phyloP scores from a whole-genome alignment of 2,329 filamentous ascomycete genomes.

The Phaeosphaeria sp. region DNA sequence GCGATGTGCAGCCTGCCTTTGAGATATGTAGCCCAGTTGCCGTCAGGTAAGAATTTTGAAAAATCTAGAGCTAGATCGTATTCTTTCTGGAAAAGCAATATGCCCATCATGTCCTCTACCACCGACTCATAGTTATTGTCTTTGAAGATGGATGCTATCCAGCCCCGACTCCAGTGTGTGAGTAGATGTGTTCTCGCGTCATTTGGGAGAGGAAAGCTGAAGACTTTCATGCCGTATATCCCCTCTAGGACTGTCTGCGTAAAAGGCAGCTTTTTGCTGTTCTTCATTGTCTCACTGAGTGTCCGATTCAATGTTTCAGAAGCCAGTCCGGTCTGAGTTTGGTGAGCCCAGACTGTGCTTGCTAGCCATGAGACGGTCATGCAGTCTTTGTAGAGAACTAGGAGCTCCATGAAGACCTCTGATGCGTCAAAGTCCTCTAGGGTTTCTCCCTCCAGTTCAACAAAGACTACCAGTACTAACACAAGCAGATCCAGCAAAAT shows the following conservation, averaged over 20 bases:
- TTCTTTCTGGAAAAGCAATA: constrained; percentile 53
- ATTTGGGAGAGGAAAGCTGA: constrained; percentile 36
- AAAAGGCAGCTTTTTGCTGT: constrained; percentile 36
- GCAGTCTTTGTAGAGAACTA: constrained; percentile 44
- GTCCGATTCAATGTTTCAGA: constrained; percentile 32
- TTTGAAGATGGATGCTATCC: constrained; percentile 51
- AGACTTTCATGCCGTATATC: constrained; percentile 39
- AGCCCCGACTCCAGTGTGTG: constrained; percentile 56
- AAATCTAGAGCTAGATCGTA: constrained; percentile 65
- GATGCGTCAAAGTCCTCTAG: constrained; percentile 68
- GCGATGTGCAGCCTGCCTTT: constrained; percentile 80
- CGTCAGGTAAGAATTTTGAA: constrained; percentile 67
- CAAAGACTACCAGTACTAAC: constrained; percentile 77
- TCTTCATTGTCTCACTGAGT: constrained; percentile 32
- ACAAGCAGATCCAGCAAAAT: constrained; percentile 83
- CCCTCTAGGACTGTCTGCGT: constrained; percentile 47
- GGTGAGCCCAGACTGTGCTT: constrained; percentile 42
- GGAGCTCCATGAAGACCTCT: constrained; percentile 71
- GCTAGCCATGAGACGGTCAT: constrained; percentile 45
- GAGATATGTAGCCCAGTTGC: constrained; percentile 73
- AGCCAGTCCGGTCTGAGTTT: constrained; percentile 33
- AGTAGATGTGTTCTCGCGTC: constrained; percentile 39
- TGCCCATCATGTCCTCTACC: constrained; percentile 52
- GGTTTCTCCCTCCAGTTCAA: constrained; percentile 73
- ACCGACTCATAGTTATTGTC: constrained; percentile 43